A percentile compares a stretch with the other conserved stretches of the same genome.
Evolutionary conservation across 768 basidiomycete species (phyloP).

Genomic region (Leccinum subgranulosum): DNA sequence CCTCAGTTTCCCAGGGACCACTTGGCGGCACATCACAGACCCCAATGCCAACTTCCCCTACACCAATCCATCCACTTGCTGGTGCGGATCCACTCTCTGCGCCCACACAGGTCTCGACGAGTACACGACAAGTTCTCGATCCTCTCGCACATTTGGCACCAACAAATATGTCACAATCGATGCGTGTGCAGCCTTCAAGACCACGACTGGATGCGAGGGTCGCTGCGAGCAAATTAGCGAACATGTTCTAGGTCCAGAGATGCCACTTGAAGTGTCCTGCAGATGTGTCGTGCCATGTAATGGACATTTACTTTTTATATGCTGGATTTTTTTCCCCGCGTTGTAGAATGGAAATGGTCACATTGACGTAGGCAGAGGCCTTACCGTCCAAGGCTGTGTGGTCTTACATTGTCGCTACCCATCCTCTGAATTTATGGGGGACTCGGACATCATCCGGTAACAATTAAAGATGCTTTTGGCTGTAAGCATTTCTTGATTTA

Average conservation of each 20-base stretch:
- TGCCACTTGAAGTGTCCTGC: not conserved
- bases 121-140: slow-evolving; percentile 42
- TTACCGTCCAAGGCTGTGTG: not conserved
- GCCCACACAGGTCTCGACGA: slow-evolving; percentile 5
- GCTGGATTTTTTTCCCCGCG: slow-evolving; percentile 17
- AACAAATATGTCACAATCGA: slow-evolving; percentile 67
- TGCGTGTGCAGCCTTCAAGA: slow-evolving; percentile 68
- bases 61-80: slow-evolving; percentile 19
- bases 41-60: slow-evolving; percentile 1
- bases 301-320: slow-evolving; percentile 11
- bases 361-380: not conserved
- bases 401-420: not conserved
- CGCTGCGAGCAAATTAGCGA: slow-evolving; percentile 87
- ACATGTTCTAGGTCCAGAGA: slow-evolving; percentile 62
- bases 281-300: slow-evolving; percentile 4
- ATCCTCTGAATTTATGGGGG: not conserved
- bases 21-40: slow-evolving; percentile 11
- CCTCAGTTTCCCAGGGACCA: slow-evolving; percentile 24
- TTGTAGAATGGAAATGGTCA: slow-evolving; percentile 6
- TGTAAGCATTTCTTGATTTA: not conserved
- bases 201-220: slow-evolving; percentile 80
- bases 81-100: slow-evolving; percentile 12
- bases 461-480: not conserved
- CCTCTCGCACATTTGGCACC: slow-evolving; percentile 62
- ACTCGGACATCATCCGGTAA: not conserved